Percentiles rank a stretch among this genome's conserved stretches.
phyloP scores from a whole-genome alignment of 495 filamentous ascomycete genomes.

The Delitschia confertaspora region DNA sequence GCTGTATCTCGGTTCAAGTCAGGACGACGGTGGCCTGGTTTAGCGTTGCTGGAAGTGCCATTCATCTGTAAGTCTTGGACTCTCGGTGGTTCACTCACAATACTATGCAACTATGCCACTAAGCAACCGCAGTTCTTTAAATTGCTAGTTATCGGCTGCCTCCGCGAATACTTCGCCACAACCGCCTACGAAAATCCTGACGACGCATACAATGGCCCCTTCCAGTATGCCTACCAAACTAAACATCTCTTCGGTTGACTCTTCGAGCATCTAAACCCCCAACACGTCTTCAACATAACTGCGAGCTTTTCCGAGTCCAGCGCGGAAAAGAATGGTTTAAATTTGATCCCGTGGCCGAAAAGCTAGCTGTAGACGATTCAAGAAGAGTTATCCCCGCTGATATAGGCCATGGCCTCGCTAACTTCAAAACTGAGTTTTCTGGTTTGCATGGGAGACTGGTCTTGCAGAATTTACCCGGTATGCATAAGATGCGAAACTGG shows the following conservation, averaged over 20 bases:
- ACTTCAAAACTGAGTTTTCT: neutral
- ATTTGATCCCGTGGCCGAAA: neutral
- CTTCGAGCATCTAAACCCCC: neutral
- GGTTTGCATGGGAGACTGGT: neutral
- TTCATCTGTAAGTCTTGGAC: no score
- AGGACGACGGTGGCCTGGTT: no score
- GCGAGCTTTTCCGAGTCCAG: neutral
- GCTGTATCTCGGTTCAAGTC: no score
- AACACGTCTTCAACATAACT: slow-evolving; percentile 1
- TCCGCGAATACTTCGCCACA: slow-evolving; percentile 8
- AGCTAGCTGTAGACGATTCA: neutral
- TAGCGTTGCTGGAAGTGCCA: no score
- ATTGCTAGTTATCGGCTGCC: no score
- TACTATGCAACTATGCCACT: no score
- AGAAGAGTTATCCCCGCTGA: neutral
- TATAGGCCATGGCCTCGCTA: neutral
- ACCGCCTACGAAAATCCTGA: slow-evolving; percentile 4
- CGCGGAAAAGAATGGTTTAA: slow-evolving; percentile 1
- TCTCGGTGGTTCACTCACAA: no score
- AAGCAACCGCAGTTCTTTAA: no score
- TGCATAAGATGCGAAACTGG: no score
- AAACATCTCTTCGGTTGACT: slow-evolving; percentile 3
- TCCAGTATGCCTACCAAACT: neutral
- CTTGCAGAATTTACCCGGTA: neutral
- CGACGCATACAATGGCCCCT: slow-evolving; percentile 10